Evolutionary conservation across 768 basidiomycete species (phyloP), one percentile per base, ranked within the genome.

Genomic region (Rubroboletus pulcherrimus): DNA sequence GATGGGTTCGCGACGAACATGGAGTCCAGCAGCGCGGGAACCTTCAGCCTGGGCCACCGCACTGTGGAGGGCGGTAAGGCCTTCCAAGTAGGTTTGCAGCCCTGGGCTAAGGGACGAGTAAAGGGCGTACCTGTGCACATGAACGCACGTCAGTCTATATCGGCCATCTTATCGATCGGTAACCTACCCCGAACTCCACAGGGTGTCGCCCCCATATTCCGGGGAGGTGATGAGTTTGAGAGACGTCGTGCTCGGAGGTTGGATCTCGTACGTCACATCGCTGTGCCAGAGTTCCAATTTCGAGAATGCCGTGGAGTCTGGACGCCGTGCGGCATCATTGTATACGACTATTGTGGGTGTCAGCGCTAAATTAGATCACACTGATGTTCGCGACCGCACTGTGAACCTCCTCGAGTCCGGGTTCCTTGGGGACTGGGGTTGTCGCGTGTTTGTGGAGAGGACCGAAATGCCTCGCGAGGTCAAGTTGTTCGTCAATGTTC

Each of bases 401-500:
- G 61, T 91, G 89, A 5, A 89, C 87, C 73, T 89, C 86, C 63
- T 89, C 85, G 4, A 90, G 76, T 15, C 89, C 90, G 17, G 78
- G 82, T 63, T 82, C 80, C 55, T 73, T 74, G 2, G 91, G 87
- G 46, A 92, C 77, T 0, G 86, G 86, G 10, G 89, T 91, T 3
- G 88, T 91, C 4, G 91, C 86, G 64, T 94, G 90, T 66, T 86
- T 89, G 70, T 93, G 90, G 44, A 91, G 78, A 45, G 81, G 87
- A 5, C 89, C 89, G 52, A 79, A 89, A 64, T 91, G 74, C 15
- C 82, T 81, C 7, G 79, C 86, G 55, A 92, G 74, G n/a, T 86
- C 82, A 10, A 90, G 78, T 63, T 91, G 86, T 57, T 86, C 77
- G 45, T 85, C 75, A 44, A 90, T 80, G 58, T 77, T 75, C 58